Evolutionary conservation across 306 rosid species (phyloP).

Genomic region (Cucurbita ficifolia): DNA sequence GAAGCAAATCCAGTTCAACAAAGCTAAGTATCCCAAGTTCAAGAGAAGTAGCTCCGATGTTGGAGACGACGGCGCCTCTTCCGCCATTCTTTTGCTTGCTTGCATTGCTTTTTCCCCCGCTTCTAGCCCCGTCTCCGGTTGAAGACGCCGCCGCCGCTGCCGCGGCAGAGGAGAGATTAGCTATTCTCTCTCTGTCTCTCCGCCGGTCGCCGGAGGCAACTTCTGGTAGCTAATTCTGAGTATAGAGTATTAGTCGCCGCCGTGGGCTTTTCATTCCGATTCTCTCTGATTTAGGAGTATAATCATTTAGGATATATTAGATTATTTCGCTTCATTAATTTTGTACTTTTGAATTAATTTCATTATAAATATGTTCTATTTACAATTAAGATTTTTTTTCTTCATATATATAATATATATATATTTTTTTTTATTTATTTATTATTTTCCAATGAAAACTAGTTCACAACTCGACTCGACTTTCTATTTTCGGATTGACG

Average conservation of each 20-base stretch:
- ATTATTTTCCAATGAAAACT: not conserved
- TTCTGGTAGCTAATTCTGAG: not conserved
- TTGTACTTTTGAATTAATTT: not conserved
- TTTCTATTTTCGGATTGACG: too few species aligned
- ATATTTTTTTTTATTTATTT: too few species aligned
- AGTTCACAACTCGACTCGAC: too few species aligned
- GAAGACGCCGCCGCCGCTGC: not conserved
- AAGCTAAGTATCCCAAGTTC: constrained; percentile 60
- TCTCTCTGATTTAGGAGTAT: not conserved
- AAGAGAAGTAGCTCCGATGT: constrained; percentile 71
- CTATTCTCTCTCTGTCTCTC: not conserved
- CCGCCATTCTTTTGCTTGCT: constrained; percentile 94
- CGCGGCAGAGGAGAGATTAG: not conserved
- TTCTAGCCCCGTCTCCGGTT: not conserved
- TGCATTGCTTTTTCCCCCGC: constrained; percentile 72
- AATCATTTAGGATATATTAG: not conserved
- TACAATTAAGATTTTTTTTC: not conserved
- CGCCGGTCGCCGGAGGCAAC: not conserved
- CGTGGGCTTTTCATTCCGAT: not conserved
- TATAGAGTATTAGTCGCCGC: not conserved
- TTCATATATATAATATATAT: too few species aligned
- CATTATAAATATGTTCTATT: not conserved
- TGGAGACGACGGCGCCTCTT: constrained; percentile 74
- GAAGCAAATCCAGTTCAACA: constrained; percentile 67
- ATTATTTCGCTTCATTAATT: not conserved